Percentiles rank a stretch among this genome's conserved stretches.
phyloP scores from a whole-genome alignment of 2,329 filamentous ascomycete species.

The Ilyonectria robusta region DNA sequence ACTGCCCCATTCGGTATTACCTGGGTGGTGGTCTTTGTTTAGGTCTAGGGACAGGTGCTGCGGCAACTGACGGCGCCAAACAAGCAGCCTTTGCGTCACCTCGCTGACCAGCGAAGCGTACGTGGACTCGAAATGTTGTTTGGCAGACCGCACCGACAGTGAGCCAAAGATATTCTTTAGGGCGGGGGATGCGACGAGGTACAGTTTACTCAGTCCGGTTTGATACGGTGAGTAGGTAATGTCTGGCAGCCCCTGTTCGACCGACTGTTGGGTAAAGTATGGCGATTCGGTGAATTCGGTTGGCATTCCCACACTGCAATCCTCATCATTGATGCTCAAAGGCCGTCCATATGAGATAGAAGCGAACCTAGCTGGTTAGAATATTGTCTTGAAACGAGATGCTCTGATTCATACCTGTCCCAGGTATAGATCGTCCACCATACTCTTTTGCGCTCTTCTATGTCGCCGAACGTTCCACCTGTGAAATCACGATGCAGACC shows the following conservation, averaged over 20 bases:
- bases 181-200: slow-evolving; percentile 15
- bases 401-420: slow-evolving; percentile 6
- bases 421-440: slow-evolving; percentile 21
- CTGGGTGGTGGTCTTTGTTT: slow-evolving; percentile 1
- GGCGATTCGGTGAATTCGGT: slow-evolving; percentile 12
- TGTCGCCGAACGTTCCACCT: not conserved
- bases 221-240: slow-evolving; percentile 13
- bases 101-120: slow-evolving; percentile 7
- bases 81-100: slow-evolving; percentile 4
- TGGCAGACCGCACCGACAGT: slow-evolving; percentile 1
- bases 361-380: not conserved
- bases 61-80: slow-evolving; percentile 4
- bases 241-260: not conserved
- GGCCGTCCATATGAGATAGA: slow-evolving; percentile 16
- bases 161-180: slow-evolving; percentile 14
- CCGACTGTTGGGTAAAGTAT: not conserved
- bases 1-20: not conserved
- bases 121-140: slow-evolving; percentile 1
- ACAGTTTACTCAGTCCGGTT: slow-evolving; percentile 11
- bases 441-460: slow-evolving; percentile 17
- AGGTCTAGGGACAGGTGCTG: not conserved
- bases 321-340: slow-evolving; percentile 16
- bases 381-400: too few relatives aligned
- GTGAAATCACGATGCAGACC: slow-evolving; percentile 3
- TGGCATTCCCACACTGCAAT: slow-evolving; percentile 8